A percentile compares a stretch with the other conserved stretches of the same genome.
phyloP scores from a whole-genome alignment of 2,329 filamentous ascomycete species.

The Periglandula ipomoeae region DNA sequence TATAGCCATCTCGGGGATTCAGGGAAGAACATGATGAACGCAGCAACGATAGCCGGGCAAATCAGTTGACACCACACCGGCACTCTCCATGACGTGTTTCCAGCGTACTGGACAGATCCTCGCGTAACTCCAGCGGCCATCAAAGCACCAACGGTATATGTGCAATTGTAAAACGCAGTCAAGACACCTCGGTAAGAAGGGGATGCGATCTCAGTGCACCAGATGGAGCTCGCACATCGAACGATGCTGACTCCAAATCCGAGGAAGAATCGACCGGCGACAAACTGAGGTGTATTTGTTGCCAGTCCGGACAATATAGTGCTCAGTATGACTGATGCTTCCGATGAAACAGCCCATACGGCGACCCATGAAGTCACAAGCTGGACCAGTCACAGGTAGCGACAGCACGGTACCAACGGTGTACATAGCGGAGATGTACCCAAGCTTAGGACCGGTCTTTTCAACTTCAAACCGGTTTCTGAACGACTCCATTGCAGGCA shows the following conservation, averaged over 20 bases:
- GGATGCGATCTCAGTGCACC: constrained; percentile 37
- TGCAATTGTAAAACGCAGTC: constrained; percentile 45
- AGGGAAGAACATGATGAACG: constrained; percentile 22
- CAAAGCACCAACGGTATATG: constrained; percentile 37
- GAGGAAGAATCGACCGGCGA: constrained; percentile 49
- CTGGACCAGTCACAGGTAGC: constrained; percentile 33
- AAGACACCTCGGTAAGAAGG: constrained; percentile 38
- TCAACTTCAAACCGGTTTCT: constrained; percentile 38
- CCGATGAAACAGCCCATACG: constrained; percentile 35
- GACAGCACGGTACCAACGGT: constrained; percentile 35
- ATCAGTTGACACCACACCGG: constrained; percentile 30
- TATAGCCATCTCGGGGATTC: constrained; percentile 33
- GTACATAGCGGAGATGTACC: constrained; percentile 40
- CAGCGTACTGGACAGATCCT: constrained; percentile 25
- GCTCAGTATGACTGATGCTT: constrained; percentile 32
- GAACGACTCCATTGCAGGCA: constrained; percentile 43
- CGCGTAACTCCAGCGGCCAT: constrained; percentile 36
- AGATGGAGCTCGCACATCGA: constrained; percentile 36
- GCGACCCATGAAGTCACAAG: constrained; percentile 34
- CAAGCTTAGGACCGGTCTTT: constrained; percentile 39
- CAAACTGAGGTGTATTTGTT: constrained; percentile 31
- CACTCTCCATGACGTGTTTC: constrained; percentile 29
- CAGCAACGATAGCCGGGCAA: constrained; percentile 26
- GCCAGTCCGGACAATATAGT: constrained; percentile 34
- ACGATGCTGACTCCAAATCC: constrained; percentile 45